Evolutionary conservation across 371 early-diverging fungal species (phyloP), one percentile per base, ranked within the genome.

Genomic region (Circinella umbellata): DNA sequence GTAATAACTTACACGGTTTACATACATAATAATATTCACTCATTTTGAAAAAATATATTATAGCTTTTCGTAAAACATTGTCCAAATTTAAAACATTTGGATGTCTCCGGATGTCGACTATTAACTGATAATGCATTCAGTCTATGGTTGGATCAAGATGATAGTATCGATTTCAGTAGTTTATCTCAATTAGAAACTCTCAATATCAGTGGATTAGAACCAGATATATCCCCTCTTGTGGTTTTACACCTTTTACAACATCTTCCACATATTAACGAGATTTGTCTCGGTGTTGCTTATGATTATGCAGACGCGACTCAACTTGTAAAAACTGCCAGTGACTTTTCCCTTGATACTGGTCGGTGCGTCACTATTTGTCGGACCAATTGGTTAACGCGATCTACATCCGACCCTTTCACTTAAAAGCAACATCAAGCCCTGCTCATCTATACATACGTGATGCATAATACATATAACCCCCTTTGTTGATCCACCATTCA

Each of bases 201-300:
- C 39, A 76, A 76, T 64, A 65, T 76, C 39, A 73, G 71, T 46
- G 73, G 73, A 4, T 61, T 76, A 0, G 73, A 76, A 64, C 68
- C 75, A 1, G 71, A 76, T 34, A 48, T 76, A 34, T 70, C 74
- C 14, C 48, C 71, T 2, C 63, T 18, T 17, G 48, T 69, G 13
- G 69, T 76, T 8, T 63, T 65, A n/a, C 42, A 64, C 38, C 54
- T 76, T 4, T 51, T 76, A 27, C 57, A 68, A 38, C 47, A 62
- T n/a, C 61, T 73, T 17, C 73, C 69, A 9, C 61, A 42, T 46
- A 67, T 76, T 11, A 61, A 55, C 14, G 76, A 76, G 65, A 65
- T 76, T 8, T 72, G 71, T 49, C 67, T 76, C 7, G 76, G 76
- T 17, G 76, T 75, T 14, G 75, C 75, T 17, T 75, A 75, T 42